phyloP scores from a whole-genome alignment of 2,329 filamentous ascomycete species.

The Davidsoniella neocaledoniae region DNA sequence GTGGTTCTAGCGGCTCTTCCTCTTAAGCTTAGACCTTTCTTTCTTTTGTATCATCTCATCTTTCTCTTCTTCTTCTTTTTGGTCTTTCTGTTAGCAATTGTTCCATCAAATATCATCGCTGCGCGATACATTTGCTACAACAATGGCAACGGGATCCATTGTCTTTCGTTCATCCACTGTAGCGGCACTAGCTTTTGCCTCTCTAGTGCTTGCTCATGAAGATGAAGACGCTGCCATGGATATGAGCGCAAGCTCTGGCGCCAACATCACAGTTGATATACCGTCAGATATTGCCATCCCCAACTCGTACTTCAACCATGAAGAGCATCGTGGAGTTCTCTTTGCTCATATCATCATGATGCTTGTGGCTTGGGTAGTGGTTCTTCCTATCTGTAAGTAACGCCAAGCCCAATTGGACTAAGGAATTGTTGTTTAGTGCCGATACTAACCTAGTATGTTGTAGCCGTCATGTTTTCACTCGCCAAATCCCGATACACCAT shows the following conservation, averaged over 20 bases:
- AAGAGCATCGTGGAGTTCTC: constrained; percentile 38
- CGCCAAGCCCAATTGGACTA: background rate
- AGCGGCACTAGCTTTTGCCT: constrained; percentile 2
- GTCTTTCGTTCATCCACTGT: background rate
- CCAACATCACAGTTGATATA: constrained; percentile 3
- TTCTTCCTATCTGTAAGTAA: constrained; percentile 55
- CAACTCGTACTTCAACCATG: constrained; percentile 42
- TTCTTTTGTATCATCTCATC: background rate
- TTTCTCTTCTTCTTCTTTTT: background rate
- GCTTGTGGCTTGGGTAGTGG: constrained; percentile 53
- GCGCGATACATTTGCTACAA: constrained; percentile 3
- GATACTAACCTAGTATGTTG: constrained; percentile 2
- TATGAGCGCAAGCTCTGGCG: constrained; percentile 12
- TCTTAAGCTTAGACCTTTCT: background rate
- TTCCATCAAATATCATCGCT: constrained; percentile 1
- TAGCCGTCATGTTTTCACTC: constrained; percentile 75
- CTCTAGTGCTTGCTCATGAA: constrained; percentile 7
- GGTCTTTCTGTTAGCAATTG: background rate
- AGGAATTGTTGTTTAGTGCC: no score
- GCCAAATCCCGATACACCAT: constrained; percentile 61
- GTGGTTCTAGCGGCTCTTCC: background rate
- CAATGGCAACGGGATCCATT: background rate
- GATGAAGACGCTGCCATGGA: constrained; percentile 8
- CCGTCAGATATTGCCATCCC: constrained; percentile 20
- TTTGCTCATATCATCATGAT: constrained; percentile 56